Evolutionary conservation across 768 basidiomycete genomes (phyloP).

Genomic region (Pholiota conissans): DNA sequence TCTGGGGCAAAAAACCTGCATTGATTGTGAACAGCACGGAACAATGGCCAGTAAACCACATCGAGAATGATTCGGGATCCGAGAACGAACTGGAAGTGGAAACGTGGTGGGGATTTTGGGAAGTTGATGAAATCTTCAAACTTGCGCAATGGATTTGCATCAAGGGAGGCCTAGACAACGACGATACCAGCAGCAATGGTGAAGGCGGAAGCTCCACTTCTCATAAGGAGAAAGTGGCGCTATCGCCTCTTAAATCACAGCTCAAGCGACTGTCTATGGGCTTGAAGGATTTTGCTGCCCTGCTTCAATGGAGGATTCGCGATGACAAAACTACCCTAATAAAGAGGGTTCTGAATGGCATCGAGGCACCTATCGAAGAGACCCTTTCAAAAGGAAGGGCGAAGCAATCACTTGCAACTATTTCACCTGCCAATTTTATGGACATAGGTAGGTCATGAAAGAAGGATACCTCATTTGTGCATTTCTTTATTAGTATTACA

Average conservation of each 20-base stretch:
- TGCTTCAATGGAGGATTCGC: constrained; percentile 58
- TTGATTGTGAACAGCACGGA: constrained; percentile 9
- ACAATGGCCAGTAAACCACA: not conserved
- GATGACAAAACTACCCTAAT: constrained; percentile 33
- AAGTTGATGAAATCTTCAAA: constrained; percentile 62
- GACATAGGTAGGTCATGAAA: no score
- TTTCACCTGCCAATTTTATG: no score
- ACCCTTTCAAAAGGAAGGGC: constrained; percentile 6
- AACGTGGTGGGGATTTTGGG: constrained; percentile 78
- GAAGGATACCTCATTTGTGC: not conserved
- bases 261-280: constrained; percentile 48
- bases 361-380: not conserved
- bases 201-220: constrained; percentile 8
- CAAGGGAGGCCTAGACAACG: constrained; percentile 43
- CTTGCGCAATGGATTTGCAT: constrained; percentile 65
- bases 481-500: not conserved
- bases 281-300: constrained; percentile 58
- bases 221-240: constrained; percentile 9
- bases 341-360: constrained; percentile 5
- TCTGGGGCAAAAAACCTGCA: constrained; percentile 61
- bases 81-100: constrained; percentile 40
- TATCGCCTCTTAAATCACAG: constrained; percentile 19
- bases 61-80: constrained; percentile 20
- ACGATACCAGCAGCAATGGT: constrained; percentile 16
- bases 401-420: not conserved